Base-by-base conservation (phyloP, 139 green algal species). In the Haematococcus sp. region DNA sequence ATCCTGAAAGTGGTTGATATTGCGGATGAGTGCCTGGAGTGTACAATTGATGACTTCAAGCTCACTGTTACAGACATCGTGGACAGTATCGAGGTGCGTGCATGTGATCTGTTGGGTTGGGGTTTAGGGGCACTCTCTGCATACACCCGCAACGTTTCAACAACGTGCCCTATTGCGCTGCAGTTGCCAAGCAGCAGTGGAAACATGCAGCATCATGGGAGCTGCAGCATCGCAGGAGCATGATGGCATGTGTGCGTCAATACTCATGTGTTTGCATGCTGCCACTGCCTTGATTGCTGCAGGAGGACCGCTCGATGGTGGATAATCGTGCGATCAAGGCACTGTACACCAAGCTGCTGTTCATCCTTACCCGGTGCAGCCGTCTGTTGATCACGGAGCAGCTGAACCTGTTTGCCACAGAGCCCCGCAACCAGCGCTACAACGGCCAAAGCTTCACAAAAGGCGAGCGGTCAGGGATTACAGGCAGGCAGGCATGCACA, bases 331-430 rank as follows among this genome's bases (percentile, higher is more conserved):
- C 43, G 9, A 74, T 84, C 25, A 74, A 74, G 22, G 73, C 73
- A 16, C 75, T 88, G 63, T 82, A 86, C 68, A 93, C 88, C 1
- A 81, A 86, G 31, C 74, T 94, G 74, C 80, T 94, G 30, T 93
- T 94, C 79, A 93, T 93, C 65, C 77, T 94, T 1, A 91, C 88
- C 13, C 76, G 87, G 2, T 92, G 88, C 74, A 90, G 78, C 49
- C 84, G 89, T 19, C 77, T 94, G 34, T 74, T 94, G 9, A 75
- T 90, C 34, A 86, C 82, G 5, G 85, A 86, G 67, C 66, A 82
- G 75, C 66, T 71, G 23, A 64, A 82, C 66, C 54, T 81, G 44
- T 82, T 80, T 64, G 71, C 80, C 5, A 75, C 75, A 5, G 80
- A 86, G 71, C 80, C 80, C 2, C 79, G 79, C 16, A 78, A 67